These are phyloP conservation scores for Pichia sp. DNA, from an alignment of 1,139 yeast species.

Conservation along the genomic window DNA sequence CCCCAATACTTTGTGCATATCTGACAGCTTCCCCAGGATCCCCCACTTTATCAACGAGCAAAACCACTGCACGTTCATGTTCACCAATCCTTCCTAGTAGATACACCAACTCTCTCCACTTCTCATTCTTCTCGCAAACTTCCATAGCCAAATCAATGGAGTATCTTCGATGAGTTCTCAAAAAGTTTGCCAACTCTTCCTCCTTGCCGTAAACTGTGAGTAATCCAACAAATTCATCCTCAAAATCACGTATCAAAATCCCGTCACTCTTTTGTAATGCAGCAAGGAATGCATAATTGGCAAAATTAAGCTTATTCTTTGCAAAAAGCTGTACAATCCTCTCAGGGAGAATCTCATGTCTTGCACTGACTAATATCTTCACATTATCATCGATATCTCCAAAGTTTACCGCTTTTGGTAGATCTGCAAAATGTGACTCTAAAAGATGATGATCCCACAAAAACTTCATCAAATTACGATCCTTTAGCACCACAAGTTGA, in stretches of 20 bases:
- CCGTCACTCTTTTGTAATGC: constrained; percentile 49
- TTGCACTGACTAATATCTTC: constrained; percentile 50
- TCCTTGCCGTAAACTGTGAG: constrained; percentile 53
- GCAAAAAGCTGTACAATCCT: constrained; percentile 43
- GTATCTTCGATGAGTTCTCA: constrained; percentile 49
- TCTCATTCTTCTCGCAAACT: constrained; percentile 48
- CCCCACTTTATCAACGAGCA: constrained; percentile 68
- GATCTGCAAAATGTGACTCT: constrained; percentile 36
- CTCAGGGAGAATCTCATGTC: constrained; percentile 56
- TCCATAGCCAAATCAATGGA: constrained; percentile 62
- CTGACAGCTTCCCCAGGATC: constrained; percentile 78
- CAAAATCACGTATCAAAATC: constrained; percentile 46
- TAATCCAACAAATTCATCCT: constrained; percentile 57
- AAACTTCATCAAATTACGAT: constrained; percentile 48
- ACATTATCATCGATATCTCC: constrained; percentile 39
- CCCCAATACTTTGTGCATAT: constrained; percentile 70
- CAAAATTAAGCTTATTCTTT: constrained; percentile 37
- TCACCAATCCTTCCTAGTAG: constrained; percentile 81
- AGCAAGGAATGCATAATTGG: constrained; percentile 57
- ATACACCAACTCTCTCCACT: constrained; percentile 68
- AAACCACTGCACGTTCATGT: constrained; percentile 61
- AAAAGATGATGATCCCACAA: constrained; percentile 58
- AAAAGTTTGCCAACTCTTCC: constrained; percentile 45
- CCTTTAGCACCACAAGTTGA: constrained; percentile 52
- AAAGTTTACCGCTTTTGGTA: constrained; percentile 50